Evolutionary conservation across 2,329 filamentous ascomycete species (phyloP), one percentile per base, ranked within the genome.

Genomic region (Chrysoporthe deuterocubensis): DNA sequence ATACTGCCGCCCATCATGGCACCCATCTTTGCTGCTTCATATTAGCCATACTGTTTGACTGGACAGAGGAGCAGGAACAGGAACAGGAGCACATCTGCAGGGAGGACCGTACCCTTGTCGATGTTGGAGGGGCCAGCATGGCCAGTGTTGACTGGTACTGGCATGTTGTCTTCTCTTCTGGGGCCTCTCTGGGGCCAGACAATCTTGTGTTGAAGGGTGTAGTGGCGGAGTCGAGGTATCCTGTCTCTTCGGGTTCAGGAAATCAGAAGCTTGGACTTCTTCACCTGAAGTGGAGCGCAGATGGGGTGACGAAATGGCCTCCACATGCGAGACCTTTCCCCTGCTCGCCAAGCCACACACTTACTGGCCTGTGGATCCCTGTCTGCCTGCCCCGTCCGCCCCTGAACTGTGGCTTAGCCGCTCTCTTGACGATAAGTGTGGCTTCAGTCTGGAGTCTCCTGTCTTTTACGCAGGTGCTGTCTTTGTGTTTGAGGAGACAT

Each of bases 1-100:
- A 76, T 92, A 98, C 95, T 96, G 79, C 94, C 93, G 74, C 96
- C 96, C 94, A 98, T 98, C 90, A 99, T 90, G 71, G 92, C 94
- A 74, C 96, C 96, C 94, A 98, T 97, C 85, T 97, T 97, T 80
- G 94, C 94, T 97, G 78, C 73, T 65, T 73, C 67, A 68, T 68
- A 76, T 78, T 75, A 78, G 77, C 72, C 67, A 64, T 59, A 65
- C 60, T 66, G 48, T 52, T 48, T 26, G 26, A 26, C 26, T 26
- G 26, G 26, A 26, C 26, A 26, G 26, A 26, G 26, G 58, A 62
- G 37, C 52, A 65, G 58, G 46, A 66, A 67, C 62, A 48, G 32
- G 43, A 63, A 3, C 16, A 60, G 37, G 52, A 58, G 18, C 21
- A 16, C 18, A 34, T n/a, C 43, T 21, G 32, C 9, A 37, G 26